phyloP scores from a whole-genome alignment of 1,284 basidiomycete species.

The Moesziomyces globuligerus region DNA sequence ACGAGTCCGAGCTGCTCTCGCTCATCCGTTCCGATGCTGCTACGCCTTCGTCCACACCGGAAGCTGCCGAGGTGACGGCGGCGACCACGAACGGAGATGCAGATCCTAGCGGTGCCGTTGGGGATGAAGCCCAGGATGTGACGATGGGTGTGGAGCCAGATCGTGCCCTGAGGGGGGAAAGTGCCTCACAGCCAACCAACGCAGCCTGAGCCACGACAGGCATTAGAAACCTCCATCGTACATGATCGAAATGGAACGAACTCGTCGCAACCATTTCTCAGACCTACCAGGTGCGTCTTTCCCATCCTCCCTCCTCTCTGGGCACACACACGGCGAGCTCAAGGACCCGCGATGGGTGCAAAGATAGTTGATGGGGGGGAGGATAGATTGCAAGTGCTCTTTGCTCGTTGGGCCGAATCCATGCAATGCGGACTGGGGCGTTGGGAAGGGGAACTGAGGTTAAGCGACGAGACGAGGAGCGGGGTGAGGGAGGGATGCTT shows the following conservation, averaged over 20 bases:
- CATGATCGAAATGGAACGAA: too few species aligned
- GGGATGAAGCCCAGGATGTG: not conserved
- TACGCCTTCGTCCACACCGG: slow-evolving; percentile 14
- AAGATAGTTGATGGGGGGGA: not conserved
- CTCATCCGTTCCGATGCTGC: slow-evolving; percentile 40
- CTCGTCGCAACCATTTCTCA: too few species aligned
- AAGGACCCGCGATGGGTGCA: too few species aligned
- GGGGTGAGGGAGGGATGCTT: not conserved
- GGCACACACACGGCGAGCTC: too few species aligned
- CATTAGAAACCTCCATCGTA: not conserved
- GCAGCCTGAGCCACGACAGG: slow-evolving; percentile 1
- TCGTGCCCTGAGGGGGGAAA: not conserved
- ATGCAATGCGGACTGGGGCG: too few species aligned
- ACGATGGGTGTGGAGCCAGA: not conserved
- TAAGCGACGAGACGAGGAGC: slow-evolving; percentile 20
- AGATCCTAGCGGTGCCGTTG: not conserved
- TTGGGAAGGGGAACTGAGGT: not conserved
- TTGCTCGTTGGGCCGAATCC: too few species aligned
- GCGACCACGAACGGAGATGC: not conserved
- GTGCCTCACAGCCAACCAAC: slow-evolving; percentile 1
- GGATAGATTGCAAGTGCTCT: not conserved
- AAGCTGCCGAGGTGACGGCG: not conserved
- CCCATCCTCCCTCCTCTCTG: too few species aligned
- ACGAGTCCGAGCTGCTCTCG: slow-evolving; percentile 46
- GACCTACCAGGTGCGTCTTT: too few species aligned